Conservation (phyloP, 306 rosid genomes). For the Mimosa pudica region DNA sequence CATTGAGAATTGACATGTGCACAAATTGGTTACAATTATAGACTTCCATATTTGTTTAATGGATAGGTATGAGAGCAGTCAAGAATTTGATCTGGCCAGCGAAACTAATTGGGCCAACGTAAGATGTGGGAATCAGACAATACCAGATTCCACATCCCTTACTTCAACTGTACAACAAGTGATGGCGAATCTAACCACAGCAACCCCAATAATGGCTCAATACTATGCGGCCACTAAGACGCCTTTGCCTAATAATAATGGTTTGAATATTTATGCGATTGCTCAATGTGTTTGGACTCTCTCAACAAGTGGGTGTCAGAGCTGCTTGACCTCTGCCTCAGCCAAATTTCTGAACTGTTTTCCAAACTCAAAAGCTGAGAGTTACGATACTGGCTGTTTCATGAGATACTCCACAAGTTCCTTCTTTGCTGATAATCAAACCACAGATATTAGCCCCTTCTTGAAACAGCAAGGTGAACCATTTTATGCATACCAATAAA, state of each 20-base stretch:
- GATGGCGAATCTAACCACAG: constrained; percentile 28
- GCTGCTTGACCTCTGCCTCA: constrained; percentile 47
- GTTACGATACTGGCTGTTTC: constrained; percentile 69
- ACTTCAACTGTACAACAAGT: constrained; percentile 16
- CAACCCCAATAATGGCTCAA: constrained; percentile 44
- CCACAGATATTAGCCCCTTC: constrained; percentile 30
- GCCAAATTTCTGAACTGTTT: constrained; percentile 47
- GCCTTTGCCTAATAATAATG: constrained; percentile 11
- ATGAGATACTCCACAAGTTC: constrained; percentile 1
- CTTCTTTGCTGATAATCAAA: not conserved
- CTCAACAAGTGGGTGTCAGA: constrained; percentile 34
- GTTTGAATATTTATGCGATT: constrained; percentile 46
- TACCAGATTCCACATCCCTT: not conserved
- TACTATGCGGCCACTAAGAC: constrained; percentile 56
- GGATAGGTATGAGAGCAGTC: constrained; percentile 31
- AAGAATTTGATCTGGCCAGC: constrained; percentile 35
- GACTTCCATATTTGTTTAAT: not conserved
- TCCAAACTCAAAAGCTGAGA: constrained; percentile 47
- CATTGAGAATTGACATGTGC: too few species aligned
- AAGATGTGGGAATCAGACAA: constrained; percentile 37
- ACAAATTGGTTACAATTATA: too few species aligned
- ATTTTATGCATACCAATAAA: not conserved
- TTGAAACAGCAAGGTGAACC: constrained; percentile 22
- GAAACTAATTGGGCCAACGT: constrained; percentile 29
- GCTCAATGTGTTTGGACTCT: constrained; percentile 70